Evolutionary conservation across 805 yeast genomes (phyloP).

Genomic region (Hanseniaspora thailandica): DNA sequence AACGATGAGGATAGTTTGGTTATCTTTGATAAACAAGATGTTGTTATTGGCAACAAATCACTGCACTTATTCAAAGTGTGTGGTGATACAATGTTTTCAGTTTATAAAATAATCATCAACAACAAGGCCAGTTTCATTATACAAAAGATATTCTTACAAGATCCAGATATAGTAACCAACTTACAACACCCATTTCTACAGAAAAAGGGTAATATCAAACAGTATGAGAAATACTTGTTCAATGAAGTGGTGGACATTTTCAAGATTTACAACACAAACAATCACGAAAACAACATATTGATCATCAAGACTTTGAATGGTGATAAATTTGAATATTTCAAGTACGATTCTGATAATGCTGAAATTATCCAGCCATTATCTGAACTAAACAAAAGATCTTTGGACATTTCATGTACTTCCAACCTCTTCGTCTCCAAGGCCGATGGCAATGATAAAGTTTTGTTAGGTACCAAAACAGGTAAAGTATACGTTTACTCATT

Average conservation of each 20-base stretch:
- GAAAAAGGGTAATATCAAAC: not conserved
- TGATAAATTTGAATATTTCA: not conserved
- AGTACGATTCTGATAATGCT: not conserved
- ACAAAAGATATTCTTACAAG: conserved; percentile 23
- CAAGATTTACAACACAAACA: not conserved
- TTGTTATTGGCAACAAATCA: not conserved
- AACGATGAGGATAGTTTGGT: conserved; percentile 5
- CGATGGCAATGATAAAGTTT: not conserved
- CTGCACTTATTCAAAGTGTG: conserved; percentile 28
- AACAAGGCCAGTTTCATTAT: conserved; percentile 25
- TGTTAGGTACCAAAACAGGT: conserved; percentile 16
- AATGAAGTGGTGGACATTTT: not conserved
- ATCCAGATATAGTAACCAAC: conserved; percentile 7
- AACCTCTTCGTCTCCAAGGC: not conserved
- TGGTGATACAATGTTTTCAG: conserved; percentile 54
- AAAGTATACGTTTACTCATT: conserved; percentile 19
- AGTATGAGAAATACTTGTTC: not conserved
- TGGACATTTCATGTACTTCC: not conserved
- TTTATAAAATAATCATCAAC: conserved; percentile 43
- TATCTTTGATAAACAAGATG: not conserved
- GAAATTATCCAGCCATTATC: not conserved
- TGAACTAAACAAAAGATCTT: not conserved
- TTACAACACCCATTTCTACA: not conserved
- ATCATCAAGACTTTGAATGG: not conserved
- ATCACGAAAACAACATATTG: not conserved